Percentiles rank a stretch among this genome's conserved stretches.
phyloP scores from a whole-genome alignment of 1,284 basidiomycete species.

The Pholiota adiposa region DNA sequence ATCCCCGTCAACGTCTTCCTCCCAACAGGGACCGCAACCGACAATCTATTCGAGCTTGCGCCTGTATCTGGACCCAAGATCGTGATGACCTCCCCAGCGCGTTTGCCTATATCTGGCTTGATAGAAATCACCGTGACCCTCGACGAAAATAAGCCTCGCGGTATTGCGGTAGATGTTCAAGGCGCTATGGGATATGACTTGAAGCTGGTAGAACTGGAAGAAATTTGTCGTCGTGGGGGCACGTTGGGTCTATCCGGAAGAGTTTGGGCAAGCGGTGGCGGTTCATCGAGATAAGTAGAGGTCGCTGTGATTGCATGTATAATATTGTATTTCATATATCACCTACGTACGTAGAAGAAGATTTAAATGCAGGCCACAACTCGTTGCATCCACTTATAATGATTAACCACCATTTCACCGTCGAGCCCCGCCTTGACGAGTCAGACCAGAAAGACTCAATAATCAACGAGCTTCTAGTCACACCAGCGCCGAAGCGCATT shows the following conservation, averaged over 20 bases:
- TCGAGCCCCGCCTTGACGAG: too few species aligned
- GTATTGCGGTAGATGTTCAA: slow-evolving; percentile 55
- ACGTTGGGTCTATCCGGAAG: slow-evolving; percentile 49
- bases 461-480: too few species aligned
- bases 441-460: too few species aligned
- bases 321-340: neutral
- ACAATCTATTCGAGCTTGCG: slow-evolving; percentile 48
- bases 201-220: slow-evolving; percentile 50
- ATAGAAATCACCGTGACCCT: slow-evolving; percentile 59
- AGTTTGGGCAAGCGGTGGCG: slow-evolving; percentile 43
- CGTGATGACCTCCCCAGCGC: slow-evolving; percentile 60
- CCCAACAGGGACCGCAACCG: slow-evolving; percentile 39
- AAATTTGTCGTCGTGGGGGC: slow-evolving; percentile 54
- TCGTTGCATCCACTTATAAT: too few species aligned
- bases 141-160: slow-evolving; percentile 53
- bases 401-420: too few species aligned
- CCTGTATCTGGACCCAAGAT: slow-evolving; percentile 44
- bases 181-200: slow-evolving; percentile 63
- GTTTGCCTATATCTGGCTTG: slow-evolving; percentile 61
- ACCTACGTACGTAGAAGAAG: too few species aligned
- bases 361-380: too few species aligned
- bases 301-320: neutral
- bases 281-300: slow-evolving; percentile 5
- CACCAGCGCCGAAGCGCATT: too few species aligned
- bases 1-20: slow-evolving; percentile 67